A percentile compares a stretch with the other conserved stretches of the same genome.
Evolutionary conservation across 177 flowering plant species (phyloP).

Genomic region (Tripterygium wilfordii): DNA sequence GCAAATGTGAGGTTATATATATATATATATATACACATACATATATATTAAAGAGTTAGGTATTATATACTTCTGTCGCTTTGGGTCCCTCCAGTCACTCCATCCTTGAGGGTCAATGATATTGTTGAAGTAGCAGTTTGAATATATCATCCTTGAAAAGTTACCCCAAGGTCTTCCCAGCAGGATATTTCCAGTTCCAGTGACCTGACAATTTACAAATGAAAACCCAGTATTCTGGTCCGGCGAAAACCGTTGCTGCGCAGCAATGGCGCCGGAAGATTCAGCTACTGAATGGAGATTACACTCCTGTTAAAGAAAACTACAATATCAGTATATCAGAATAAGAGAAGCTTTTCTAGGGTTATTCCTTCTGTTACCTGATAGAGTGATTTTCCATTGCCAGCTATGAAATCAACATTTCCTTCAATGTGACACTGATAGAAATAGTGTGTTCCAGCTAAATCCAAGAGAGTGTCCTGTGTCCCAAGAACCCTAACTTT

Average conservation of each 20-base stretch:
- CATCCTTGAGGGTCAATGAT: constrained; percentile 65
- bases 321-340: neutral
- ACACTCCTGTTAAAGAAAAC: constrained; percentile 43
- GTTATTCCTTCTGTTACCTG: too few species aligned
- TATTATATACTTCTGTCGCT: constrained; percentile 43
- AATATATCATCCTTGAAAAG: constrained; percentile 61
- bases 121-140: constrained; percentile 45
- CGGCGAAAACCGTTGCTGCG: constrained; percentile 59
- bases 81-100: constrained; percentile 68
- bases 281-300: constrained; percentile 50
- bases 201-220: constrained; percentile 60
- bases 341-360: neutral
- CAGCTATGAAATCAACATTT: constrained; percentile 82
- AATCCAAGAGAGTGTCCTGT: constrained; percentile 87
- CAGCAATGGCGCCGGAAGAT: constrained; percentile 75
- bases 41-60: neutral
- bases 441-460: constrained; percentile 74
- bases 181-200: constrained; percentile 53
- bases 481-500: constrained; percentile 58
- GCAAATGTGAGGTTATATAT: neutral
- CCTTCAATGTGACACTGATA: constrained; percentile 67
- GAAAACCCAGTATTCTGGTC: constrained; percentile 76
- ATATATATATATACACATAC: neutral
- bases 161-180: constrained; percentile 97
- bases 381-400: constrained; percentile 69